These are phyloP conservation scores for Paxillus rubicundulus DNA, from an alignment of 768 basidiomycete genomes.

Conservation along the genomic window DNA sequence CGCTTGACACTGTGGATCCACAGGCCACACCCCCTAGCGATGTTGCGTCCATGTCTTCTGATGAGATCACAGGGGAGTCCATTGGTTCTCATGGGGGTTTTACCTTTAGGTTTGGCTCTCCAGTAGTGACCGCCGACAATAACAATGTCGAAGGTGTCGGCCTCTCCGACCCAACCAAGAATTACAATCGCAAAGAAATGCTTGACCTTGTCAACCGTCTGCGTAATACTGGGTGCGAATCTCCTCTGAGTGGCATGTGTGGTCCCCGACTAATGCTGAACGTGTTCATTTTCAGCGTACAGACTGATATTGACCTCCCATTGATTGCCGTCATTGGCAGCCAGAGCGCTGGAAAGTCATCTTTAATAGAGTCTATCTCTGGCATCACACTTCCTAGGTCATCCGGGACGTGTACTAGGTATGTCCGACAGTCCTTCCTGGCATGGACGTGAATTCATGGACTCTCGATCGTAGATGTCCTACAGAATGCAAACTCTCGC, in stretches of 20 bases:
- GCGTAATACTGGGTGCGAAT: slow-evolving; percentile 57
- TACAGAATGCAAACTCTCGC: slow-evolving; percentile 48
- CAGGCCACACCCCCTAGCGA: no score
- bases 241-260: no score
- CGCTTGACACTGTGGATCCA: no score
- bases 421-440: not conserved
- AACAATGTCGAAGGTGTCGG: slow-evolving; percentile 46
- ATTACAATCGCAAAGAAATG: slow-evolving; percentile 54
- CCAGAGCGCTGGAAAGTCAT: slow-evolving; percentile 71
- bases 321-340: slow-evolving; percentile 67
- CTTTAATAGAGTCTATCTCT: slow-evolving; percentile 70
- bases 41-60: no score
- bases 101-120: not conserved
- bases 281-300: slow-evolving; percentile 40
- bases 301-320: slow-evolving; percentile 67
- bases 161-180: slow-evolving; percentile 47
- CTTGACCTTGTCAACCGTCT: slow-evolving; percentile 57
- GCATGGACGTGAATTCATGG: not conserved
- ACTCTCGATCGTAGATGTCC: slow-evolving; percentile 39
- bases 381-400: slow-evolving; percentile 67
- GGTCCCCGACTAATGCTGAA: no score
- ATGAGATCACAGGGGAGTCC: not conserved
- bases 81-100: not conserved
- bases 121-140: not conserved
- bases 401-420: slow-evolving; percentile 71